Percentiles rank a stretch among this genome's conserved stretches.
These are phyloP conservation scores for Phyllosticta capitalensis DNA, from an alignment of 2,329 filamentous ascomycete species.

Conservation along the genomic window DNA sequence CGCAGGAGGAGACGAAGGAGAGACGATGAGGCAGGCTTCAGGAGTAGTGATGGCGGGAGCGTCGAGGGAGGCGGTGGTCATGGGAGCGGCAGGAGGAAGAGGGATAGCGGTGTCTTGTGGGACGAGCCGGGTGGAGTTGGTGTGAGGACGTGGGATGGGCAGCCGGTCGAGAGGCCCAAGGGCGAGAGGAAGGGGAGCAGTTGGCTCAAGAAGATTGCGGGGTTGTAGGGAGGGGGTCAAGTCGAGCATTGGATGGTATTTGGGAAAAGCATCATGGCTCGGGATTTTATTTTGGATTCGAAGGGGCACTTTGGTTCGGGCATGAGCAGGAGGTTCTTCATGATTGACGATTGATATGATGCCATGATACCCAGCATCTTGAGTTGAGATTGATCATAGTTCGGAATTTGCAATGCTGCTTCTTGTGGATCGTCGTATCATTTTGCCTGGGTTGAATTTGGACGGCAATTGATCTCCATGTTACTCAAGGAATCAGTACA, in stretches of 20 bases:
- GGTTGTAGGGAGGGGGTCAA: not conserved
- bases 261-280: not conserved
- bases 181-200: constrained; percentile 6
- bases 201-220: constrained; percentile 11
- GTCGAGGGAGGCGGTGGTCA: not conserved
- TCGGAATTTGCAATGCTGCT: not conserved
- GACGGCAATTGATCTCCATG: too few species aligned
- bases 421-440: not conserved
- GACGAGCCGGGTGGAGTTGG: constrained; percentile 2
- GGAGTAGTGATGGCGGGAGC: constrained; percentile 6
- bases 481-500: not conserved
- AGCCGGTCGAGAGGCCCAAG: constrained; percentile 5
- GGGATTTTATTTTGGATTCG: not conserved
- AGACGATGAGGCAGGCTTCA: not conserved
- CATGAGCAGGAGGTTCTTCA: constrained; percentile 5
- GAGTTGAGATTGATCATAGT: constrained; percentile 1
- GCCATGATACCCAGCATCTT: constrained; percentile 7
- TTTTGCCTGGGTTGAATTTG: not conserved
- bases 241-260: not conserved
- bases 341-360: constrained; percentile 8
- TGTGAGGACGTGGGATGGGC: constrained; percentile 10
- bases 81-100: not conserved
- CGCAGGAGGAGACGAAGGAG: not conserved
- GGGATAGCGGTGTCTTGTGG: not conserved
- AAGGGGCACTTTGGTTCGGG: not conserved